These are phyloP conservation scores for Petunia axillaris DNA, from an alignment of 257 asterid species.

Conservation along the genomic window DNA sequence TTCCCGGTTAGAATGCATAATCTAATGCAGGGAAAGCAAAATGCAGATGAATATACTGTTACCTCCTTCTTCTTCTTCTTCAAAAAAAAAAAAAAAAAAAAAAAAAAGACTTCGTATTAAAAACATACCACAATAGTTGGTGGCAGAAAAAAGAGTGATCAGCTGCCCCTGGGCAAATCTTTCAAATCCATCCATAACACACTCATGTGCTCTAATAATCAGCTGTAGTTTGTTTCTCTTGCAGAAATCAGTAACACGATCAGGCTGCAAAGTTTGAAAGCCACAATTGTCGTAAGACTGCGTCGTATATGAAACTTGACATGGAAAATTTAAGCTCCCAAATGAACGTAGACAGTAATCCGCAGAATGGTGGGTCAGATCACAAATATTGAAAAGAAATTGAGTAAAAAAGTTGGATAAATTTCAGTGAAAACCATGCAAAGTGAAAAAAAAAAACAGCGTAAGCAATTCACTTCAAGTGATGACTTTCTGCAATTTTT, in stretches of 20 bases:
- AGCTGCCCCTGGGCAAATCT: conserved; percentile 98
- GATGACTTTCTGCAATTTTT: background rate
- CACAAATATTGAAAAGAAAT: background rate
- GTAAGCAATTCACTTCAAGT: background rate
- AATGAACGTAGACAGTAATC: background rate
- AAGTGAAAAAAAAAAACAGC: background rate
- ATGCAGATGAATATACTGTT: too few relatives aligned
- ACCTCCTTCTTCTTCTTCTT: background rate
- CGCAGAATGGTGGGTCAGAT: conserved; percentile 25
- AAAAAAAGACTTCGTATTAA: background rate
- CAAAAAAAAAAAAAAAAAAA: conserved; percentile 6
- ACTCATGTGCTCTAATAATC: conserved; percentile 96
- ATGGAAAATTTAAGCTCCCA: background rate
- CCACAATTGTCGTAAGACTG: conserved; percentile 3
- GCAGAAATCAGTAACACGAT: conserved; percentile 94
- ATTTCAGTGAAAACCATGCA: background rate
- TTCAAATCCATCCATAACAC: conserved; percentile 99
- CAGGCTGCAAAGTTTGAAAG: conserved; percentile 68
- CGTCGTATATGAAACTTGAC: background rate
- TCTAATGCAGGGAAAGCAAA: conserved; percentile 8
- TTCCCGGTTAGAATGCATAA: conserved; percentile 30
- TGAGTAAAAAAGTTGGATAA: background rate
- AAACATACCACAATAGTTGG: conserved; percentile 94
- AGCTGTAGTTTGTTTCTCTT: conserved; percentile 89
- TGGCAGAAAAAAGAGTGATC: conserved; percentile 97